Evolutionary conservation across 352 stramenopile genomes (phyloP), one percentile per base, ranked within the genome.

Genomic region (Halophytophthora batemanensis): DNA sequence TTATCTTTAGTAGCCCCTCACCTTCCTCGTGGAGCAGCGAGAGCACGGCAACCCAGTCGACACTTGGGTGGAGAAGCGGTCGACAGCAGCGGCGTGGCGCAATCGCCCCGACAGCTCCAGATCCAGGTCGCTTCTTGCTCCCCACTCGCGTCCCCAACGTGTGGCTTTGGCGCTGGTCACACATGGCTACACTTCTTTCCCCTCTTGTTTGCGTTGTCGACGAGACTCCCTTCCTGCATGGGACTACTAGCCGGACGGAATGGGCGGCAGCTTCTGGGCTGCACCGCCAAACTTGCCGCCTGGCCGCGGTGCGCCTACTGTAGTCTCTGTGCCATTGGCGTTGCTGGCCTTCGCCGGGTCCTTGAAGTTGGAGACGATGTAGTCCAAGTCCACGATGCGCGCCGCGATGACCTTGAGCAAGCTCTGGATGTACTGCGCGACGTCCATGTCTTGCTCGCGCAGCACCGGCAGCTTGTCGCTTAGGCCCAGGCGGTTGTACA

Each of bases 401-500:
- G 81, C 69, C 4, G 74, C 70, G 34, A 93, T 91, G 34, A 92
- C 66, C 53, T 93, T 86, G 22, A 95, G 66, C 18, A 92, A 51
- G 25, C 72, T 77, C 31, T 86, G 66, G 50, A 95, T 77, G 69
- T 87, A 87, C 67, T 87, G 64, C 1, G 73, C 74, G 34, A 82
- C 73, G 50, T 90, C 76, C 65, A 87, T 80, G 52, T 87, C 71
- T 51, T 86, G 72, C 56, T 89, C 73, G n/a, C 77, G 76, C 29
- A 90, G 56, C 34, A 85, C 70, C 0, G 77, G 77, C 18, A 95
- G 66, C 56, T 88, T 90, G 51, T 82, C 76, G 22, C 77, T 69
- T n/a, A 91, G 60, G 36, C 78, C 92, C 4, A 87, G 61, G 34
- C 87, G 85, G 55, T 86, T 87, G 73, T 96, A 96, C 29, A 97